Conservation (phyloP, 495 filamentous ascomycete species). For the Daldinia vernicosa region DNA sequence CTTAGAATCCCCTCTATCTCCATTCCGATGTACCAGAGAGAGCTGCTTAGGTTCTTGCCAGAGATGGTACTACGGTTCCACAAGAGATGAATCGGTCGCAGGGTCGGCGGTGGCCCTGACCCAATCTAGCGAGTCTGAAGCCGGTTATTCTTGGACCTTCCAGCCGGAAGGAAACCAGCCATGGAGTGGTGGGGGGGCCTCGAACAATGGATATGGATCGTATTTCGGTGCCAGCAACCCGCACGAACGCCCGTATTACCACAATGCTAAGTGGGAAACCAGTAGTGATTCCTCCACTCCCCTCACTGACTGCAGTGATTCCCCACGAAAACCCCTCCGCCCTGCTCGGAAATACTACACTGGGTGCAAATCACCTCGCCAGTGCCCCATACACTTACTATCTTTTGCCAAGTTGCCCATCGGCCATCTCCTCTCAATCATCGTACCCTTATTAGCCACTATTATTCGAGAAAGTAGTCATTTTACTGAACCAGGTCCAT, state of each 20-base stretch:
- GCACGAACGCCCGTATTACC: slow-evolving; percentile 2
- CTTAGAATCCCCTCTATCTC: slow-evolving; percentile 1
- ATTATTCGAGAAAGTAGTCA: slow-evolving; percentile 24
- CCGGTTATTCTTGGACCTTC: slow-evolving; percentile 23
- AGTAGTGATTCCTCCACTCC: slow-evolving; percentile 15
- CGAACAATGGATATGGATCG: background rate
- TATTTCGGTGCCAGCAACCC: slow-evolving; percentile 1
- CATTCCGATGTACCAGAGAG: slow-evolving; percentile 5
- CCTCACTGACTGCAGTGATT: background rate
- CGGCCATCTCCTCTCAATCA: slow-evolving; percentile 20
- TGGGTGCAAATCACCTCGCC: background rate
- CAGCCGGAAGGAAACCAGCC: slow-evolving; percentile 15
- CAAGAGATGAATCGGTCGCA: slow-evolving; percentile 18
- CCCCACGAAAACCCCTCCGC: background rate
- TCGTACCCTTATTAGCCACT: slow-evolving; percentile 24
- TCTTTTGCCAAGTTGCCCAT: slow-evolving; percentile 18
- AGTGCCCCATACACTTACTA: slow-evolving; percentile 18
- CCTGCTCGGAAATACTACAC: slow-evolving; percentile 7
- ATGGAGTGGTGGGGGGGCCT: slow-evolving; percentile 18
- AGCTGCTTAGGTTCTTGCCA: slow-evolving; percentile 21
- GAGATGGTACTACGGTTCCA: slow-evolving; percentile 38
- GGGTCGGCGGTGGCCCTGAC: slow-evolving; percentile 14
- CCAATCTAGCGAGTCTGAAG: slow-evolving; percentile 32
- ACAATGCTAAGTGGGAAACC: slow-evolving; percentile 28
- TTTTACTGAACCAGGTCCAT: background rate